phyloP scores from a whole-genome alignment of 2,329 filamentous ascomycete genomes.

The Fusarium siculi region DNA sequence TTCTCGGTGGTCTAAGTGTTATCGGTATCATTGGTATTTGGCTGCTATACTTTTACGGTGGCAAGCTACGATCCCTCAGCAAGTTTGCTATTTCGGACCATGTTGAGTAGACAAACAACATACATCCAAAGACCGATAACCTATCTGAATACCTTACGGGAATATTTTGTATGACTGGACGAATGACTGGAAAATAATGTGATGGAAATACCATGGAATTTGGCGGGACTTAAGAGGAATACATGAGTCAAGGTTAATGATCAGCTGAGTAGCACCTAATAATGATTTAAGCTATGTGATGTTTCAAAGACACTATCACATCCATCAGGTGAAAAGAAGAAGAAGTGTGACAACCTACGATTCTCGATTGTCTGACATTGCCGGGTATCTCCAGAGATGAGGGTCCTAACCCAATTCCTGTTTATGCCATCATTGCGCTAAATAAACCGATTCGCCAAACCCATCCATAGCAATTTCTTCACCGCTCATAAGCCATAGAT shows the following conservation, averaged over 20 bases:
- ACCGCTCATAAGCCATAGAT: neutral
- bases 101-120: slow-evolving; percentile 16
- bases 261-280: neutral
- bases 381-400: slow-evolving; percentile 20
- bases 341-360: neutral
- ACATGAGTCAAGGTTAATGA: slow-evolving; percentile 4
- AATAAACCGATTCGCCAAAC: neutral
- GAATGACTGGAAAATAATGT: neutral
- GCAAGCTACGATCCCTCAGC: slow-evolving; percentile 63
- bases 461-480: slow-evolving; percentile 1
- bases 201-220: slow-evolving; percentile 23
- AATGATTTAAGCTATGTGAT: slow-evolving; percentile 2
- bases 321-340: neutral
- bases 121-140: neutral
- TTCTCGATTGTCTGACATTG: neutral
- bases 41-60: slow-evolving; percentile 67
- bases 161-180: neutral
- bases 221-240: neutral
- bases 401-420: neutral
- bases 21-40: slow-evolving; percentile 69
- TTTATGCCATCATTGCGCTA: neutral
- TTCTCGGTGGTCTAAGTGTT: slow-evolving; percentile 66
- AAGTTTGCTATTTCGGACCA: slow-evolving; percentile 61
- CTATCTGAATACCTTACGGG: neutral
- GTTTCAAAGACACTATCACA: neutral